These are phyloP conservation scores for Ceriops decandra DNA, from an alignment of 345 rosid species.

Conservation along the genomic window DNA sequence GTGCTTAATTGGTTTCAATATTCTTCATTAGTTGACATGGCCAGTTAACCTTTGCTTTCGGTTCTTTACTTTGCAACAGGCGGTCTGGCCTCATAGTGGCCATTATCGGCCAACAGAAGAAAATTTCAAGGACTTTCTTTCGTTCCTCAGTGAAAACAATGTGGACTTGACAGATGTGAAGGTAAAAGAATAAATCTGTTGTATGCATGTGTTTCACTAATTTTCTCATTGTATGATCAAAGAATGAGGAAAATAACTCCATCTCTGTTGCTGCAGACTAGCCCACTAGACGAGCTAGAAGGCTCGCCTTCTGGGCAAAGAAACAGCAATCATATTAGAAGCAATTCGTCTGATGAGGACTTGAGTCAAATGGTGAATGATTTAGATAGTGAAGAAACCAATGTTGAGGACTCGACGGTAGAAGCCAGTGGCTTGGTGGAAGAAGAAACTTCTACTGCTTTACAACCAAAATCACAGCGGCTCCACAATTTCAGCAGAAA, in stretches of 20 bases:
- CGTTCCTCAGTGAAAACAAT: conserved; percentile 66
- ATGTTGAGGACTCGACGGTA: conserved; percentile 18
- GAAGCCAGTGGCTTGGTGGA: conserved; percentile 26
- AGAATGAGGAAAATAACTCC: conserved; percentile 10
- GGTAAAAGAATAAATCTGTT: conserved; percentile 38
- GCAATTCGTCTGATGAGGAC: conserved; percentile 60
- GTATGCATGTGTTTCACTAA: neutral
- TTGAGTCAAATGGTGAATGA: conserved; percentile 26
- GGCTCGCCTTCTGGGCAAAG: conserved; percentile 30
- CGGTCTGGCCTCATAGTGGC: conserved; percentile 99
- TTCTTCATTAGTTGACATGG: neutral
- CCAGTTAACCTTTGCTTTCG: conserved; percentile 15
- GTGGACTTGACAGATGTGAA: conserved; percentile 69
- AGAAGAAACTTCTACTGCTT: conserved; percentile 26
- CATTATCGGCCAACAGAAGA: conserved; percentile 90
- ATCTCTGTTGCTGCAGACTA: conserved; percentile 53
- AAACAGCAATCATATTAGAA: conserved; percentile 49
- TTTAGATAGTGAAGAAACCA: conserved; percentile 30
- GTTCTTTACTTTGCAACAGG: conserved; percentile 34
- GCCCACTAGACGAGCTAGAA: conserved; percentile 60
- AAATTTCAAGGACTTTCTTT: conserved; percentile 67
- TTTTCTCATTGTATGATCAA: neutral
- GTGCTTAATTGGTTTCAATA: neutral
- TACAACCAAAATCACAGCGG: conserved; percentile 16
- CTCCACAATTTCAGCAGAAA: conserved; percentile 26